Evolutionary conservation across 495 filamentous ascomycete genomes (phyloP).

Genomic region (Hamigera avellanea): DNA sequence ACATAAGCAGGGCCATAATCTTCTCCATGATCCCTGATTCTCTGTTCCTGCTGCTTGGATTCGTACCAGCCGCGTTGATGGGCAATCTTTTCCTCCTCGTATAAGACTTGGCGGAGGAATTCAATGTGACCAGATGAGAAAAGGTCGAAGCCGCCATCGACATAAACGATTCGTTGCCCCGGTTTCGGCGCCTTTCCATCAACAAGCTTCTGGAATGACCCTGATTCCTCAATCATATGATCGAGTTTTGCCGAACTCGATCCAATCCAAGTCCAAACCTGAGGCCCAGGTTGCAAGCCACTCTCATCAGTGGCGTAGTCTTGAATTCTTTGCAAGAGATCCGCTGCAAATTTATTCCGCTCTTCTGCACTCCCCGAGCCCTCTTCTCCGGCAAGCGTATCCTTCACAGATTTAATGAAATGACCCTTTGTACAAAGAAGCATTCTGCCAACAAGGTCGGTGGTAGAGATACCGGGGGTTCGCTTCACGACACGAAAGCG

Average conservation of each 20-base stretch:
- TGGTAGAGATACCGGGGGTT: conserved; percentile 95
- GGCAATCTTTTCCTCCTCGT: conserved; percentile 57
- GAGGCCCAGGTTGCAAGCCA: conserved; percentile 56
- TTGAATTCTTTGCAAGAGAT: conserved; percentile 57
- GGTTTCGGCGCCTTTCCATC: conserved; percentile 52
- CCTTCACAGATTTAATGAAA: conserved; percentile 66
- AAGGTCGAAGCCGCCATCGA: conserved; percentile 93
- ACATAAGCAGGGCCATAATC: conserved; percentile 78
- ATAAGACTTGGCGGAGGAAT: conserved; percentile 67
- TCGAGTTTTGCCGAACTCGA: conserved; percentile 41
- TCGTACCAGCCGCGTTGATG: conserved; percentile 61
- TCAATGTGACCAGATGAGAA: conserved; percentile 96
- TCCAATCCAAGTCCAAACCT: conserved; percentile 68
- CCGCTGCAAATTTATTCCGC: conserved; percentile 43
- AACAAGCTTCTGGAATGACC: conserved; percentile 51
- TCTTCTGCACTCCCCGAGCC: conserved; percentile 58
- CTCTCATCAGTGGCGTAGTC: conserved; percentile 81
- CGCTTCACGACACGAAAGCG: conserved; percentile 90
- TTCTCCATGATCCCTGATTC: conserved; percentile 44
- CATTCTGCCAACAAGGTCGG: conserved; percentile 95
- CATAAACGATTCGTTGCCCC: conserved; percentile 82
- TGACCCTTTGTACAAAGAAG: conserved; percentile 82
- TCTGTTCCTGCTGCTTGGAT: conserved; percentile 44
- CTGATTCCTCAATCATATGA: conserved; percentile 36
- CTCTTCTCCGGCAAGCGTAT: conserved; percentile 56